Percentiles rank a stretch among this genome's conserved stretches.
These are phyloP conservation scores for Cryomyces minteri DNA, from an alignment of 495 filamentous ascomycete species.

Conservation along the genomic window DNA sequence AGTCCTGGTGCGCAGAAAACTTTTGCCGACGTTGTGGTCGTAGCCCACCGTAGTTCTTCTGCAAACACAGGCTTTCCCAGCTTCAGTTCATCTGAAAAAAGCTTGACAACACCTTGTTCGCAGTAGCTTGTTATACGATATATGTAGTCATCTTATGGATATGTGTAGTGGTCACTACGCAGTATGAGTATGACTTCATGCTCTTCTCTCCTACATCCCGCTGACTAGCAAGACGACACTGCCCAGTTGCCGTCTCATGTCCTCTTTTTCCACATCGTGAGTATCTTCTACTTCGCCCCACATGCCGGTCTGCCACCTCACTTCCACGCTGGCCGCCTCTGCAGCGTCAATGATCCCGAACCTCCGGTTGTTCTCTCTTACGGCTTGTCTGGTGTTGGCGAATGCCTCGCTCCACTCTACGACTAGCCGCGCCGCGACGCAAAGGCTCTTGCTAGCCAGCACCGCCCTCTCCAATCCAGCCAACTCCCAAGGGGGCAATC, in stretches of 20 bases:
- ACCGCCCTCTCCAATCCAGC: constrained; percentile 71
- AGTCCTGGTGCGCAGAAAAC: too few species aligned
- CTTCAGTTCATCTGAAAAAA: too few species aligned
- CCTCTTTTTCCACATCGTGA: constrained; percentile 92
- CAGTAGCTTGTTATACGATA: too few species aligned
- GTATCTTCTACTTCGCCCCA: constrained; percentile 98
- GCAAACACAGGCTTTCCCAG: too few species aligned
- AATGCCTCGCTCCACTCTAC: constrained; percentile 78
- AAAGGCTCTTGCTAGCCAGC: constrained; percentile 69
- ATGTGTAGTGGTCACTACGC: too few species aligned
- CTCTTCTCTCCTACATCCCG: not conserved
- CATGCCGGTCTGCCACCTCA: constrained; percentile 71
- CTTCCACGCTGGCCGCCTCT: constrained; percentile 61
- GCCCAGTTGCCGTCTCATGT: constrained; percentile 73
- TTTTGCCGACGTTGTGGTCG: too few species aligned
- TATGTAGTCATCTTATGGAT: too few species aligned
- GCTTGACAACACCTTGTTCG: too few species aligned
- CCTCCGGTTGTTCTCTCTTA: constrained; percentile 10
- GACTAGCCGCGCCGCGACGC: constrained; percentile 57
- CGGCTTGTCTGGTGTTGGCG: constrained; percentile 11
- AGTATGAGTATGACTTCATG: too few species aligned
- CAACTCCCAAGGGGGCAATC: constrained; percentile 55
- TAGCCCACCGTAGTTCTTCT: too few species aligned
- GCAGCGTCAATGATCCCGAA: constrained; percentile 60
- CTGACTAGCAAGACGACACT: constrained; percentile 63